Conservation (phyloP, 371 early-diverging fungal genomes). For the Mycotypha africana region DNA sequence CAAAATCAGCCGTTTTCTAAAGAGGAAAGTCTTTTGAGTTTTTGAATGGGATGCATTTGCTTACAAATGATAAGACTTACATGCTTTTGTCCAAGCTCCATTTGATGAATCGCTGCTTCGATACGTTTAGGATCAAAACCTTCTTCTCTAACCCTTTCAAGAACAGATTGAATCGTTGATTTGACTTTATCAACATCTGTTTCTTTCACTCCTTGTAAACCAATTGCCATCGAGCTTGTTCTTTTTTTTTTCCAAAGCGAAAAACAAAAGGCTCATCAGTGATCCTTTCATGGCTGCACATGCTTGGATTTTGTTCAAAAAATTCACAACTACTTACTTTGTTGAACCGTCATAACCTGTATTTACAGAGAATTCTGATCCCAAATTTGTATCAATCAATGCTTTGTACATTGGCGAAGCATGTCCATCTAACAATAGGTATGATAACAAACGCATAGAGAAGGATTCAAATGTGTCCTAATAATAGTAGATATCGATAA, state of each 20-base stretch:
- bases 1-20: conserved; percentile 86
- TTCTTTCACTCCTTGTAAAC: conserved; percentile 63
- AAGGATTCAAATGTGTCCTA: conserved; percentile 82
- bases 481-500: too few relatives aligned
- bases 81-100: conserved; percentile 87
- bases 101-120: conserved; percentile 86
- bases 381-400: conserved; percentile 90
- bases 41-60: background rate
- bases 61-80: conserved; percentile 35
- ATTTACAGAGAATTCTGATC: conserved; percentile 85
- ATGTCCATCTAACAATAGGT: conserved; percentile 81
- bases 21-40: background rate
- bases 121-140: conserved; percentile 80
- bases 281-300: too few relatives aligned
- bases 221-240: conserved; percentile 56
- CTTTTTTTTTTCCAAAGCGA: conserved; percentile 12
- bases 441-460: conserved; percentile 72
- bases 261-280: too few relatives aligned
- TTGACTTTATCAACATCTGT: conserved; percentile 62
- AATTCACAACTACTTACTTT: conserved; percentile 23
- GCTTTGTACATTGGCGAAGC: conserved; percentile 93
- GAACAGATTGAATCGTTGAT: conserved; percentile 60
- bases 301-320: background rate
- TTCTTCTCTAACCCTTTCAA: conserved; percentile 58
- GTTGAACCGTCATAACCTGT: conserved; percentile 82